Evolutionary conservation across 768 basidiomycete species (phyloP).

Genomic region (Pleurotus giganteus): DNA sequence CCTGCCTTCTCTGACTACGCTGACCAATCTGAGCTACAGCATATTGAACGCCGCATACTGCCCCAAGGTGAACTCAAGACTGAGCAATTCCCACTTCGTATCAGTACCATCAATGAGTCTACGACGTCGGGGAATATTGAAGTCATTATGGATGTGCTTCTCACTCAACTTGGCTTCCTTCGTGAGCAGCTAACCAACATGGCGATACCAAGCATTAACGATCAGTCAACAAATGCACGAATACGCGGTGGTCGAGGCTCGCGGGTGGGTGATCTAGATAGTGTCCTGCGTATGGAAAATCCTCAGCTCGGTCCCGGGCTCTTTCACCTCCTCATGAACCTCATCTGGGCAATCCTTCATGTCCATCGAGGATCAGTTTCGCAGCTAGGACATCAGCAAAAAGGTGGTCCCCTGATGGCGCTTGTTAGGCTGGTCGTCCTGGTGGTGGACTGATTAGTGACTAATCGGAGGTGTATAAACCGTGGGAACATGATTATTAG

Average conservation of each 20-base stretch:
- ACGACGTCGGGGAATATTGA: slow-evolving; percentile 25
- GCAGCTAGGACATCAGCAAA: slow-evolving; percentile 19
- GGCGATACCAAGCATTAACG: slow-evolving; percentile 24
- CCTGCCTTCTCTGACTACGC: slow-evolving; percentile 1
- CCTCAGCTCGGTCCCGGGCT: slow-evolving; percentile 26
- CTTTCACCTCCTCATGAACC: slow-evolving; percentile 33
- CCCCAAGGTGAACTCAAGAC: slow-evolving; percentile 24
- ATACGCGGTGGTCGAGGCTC: slow-evolving; percentile 18
- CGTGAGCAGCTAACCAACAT: slow-evolving; percentile 10
- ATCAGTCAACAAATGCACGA: slow-evolving; percentile 27
- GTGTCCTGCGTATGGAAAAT: slow-evolving; percentile 20
- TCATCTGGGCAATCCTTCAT: slow-evolving; percentile 28
- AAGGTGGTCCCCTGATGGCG: too few relatives aligned
- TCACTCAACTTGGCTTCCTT: slow-evolving; percentile 18
- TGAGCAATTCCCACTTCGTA: slow-evolving; percentile 19
- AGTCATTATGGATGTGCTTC: slow-evolving; percentile 25
- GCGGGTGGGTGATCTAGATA: slow-evolving; percentile 16
- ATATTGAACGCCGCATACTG: slow-evolving; percentile 15
- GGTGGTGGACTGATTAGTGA: too few relatives aligned
- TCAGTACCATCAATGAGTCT: slow-evolving; percentile 29
- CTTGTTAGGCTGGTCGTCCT: too few relatives aligned
- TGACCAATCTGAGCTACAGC: slow-evolving; percentile 14
- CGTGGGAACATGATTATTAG: too few relatives aligned
- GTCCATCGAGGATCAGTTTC: slow-evolving; percentile 25
- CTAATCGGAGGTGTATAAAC: too few relatives aligned